Percentiles rank a stretch among this genome's conserved stretches.
Conservation (phyloP, 352 stramenopile genomes). For the Stephanocyclus meneghinianus region DNA sequence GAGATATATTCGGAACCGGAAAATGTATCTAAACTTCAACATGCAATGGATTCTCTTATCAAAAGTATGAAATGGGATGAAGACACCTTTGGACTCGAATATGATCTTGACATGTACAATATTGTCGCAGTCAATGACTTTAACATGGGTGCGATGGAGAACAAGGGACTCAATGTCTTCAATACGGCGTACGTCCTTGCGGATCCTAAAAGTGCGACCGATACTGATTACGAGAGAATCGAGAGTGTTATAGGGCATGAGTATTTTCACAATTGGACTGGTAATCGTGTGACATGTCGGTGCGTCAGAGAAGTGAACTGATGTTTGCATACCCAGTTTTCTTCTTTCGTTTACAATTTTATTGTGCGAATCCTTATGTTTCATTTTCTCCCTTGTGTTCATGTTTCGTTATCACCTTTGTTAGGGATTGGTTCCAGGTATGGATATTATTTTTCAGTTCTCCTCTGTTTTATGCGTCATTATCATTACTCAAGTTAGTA, state of each 20-base stretch:
- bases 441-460: neutral
- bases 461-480: neutral
- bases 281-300: conserved; percentile 80
- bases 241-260: conserved; percentile 78
- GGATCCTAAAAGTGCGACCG: conserved; percentile 83
- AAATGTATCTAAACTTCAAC: conserved; percentile 84
- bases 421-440: conserved; percentile 83
- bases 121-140: conserved; percentile 89
- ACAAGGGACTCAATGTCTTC: conserved; percentile 88
- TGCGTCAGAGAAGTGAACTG: conserved; percentile 72
- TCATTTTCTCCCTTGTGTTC: neutral
- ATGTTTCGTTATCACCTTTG: neutral
- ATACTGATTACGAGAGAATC: conserved; percentile 85
- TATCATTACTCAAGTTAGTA: neutral
- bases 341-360: neutral
- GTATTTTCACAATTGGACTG: conserved; percentile 86
- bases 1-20: conserved; percentile 84
- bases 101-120: conserved; percentile 89
- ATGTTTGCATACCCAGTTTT: neutral
- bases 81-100: conserved; percentile 86
- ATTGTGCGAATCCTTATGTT: neutral
- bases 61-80: conserved; percentile 88
- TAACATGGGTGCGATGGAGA: conserved; percentile 89
- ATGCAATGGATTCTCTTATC: conserved; percentile 85
- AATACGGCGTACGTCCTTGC: conserved; percentile 88